Evolutionary conservation across 805 yeast species (phyloP).

Genomic region (Spathaspora sp.): DNA sequence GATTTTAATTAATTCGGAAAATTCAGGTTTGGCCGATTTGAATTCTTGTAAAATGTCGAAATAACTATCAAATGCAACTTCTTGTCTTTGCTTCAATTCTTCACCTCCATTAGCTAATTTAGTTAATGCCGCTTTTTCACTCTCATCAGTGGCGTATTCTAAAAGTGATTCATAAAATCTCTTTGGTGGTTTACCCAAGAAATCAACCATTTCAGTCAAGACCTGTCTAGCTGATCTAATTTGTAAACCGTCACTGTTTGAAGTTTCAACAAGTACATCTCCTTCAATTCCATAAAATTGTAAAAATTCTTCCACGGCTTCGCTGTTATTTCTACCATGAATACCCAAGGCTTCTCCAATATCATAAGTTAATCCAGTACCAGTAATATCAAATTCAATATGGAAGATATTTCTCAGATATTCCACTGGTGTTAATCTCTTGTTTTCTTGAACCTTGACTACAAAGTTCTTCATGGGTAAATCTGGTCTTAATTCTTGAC

Average conservation of each 20-base stretch:
- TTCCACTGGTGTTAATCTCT: slow-evolving; percentile 83
- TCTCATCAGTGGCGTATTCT: slow-evolving; percentile 64
- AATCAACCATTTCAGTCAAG: slow-evolving; percentile 74
- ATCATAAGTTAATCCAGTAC: slow-evolving; percentile 86
- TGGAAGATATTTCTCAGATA: slow-evolving; percentile 96
- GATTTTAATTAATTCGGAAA: slow-evolving; percentile 64
- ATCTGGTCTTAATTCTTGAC: slow-evolving; percentile 78
- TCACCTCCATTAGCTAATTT: slow-evolving; percentile 78
- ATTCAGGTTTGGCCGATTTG: slow-evolving; percentile 75
- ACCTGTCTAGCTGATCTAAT: slow-evolving; percentile 80
- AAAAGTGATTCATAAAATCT: slow-evolving; percentile 84
- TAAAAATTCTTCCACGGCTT: slow-evolving; percentile 66
- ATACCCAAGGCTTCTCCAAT: slow-evolving; percentile 97
- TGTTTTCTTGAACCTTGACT: slow-evolving; percentile 87
- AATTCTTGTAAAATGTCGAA: slow-evolving; percentile 79
- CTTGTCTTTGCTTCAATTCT: slow-evolving; percentile 79
- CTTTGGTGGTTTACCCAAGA: slow-evolving; percentile 95
- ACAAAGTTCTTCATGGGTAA: slow-evolving; percentile 79
- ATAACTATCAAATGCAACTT: slow-evolving; percentile 75
- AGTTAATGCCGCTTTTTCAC: slow-evolving; percentile 59
- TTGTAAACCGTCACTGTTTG: slow-evolving; percentile 70
- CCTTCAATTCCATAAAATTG: slow-evolving; percentile 67
- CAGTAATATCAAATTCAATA: slow-evolving; percentile 86
- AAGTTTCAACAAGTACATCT: slow-evolving; percentile 63
- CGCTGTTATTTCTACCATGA: slow-evolving; percentile 79